Base-by-base conservation (phyloP, 1,139 yeast species). In the Kodamaea anthophila region DNA sequence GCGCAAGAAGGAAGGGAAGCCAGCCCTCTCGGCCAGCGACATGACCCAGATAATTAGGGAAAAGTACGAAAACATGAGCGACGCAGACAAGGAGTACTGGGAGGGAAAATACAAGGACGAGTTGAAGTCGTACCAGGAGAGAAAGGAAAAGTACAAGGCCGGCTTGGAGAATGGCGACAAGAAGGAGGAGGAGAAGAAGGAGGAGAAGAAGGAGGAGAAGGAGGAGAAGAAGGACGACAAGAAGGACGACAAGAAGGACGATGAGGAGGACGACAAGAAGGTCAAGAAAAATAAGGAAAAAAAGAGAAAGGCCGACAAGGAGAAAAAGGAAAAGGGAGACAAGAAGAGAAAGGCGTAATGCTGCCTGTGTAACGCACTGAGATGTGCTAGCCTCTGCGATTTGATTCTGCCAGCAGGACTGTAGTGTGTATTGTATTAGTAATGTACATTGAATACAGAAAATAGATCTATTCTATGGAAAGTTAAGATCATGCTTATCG, bases 11-110 rank as follows among this genome's bases (percentile, higher is more conserved):
- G 63, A 67, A 35, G 79, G 80, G 19, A 65, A 73, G 39, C 70
- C 80, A 11, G 72, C 86, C 5, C 64, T 81, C 41, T 66, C 79
- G 14, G 83, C 88, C 30, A 73, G 76, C 24, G 94, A 84, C 44
- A 72, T 85, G 60, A 83, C 93, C 27, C 78, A 75, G 45, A 78
- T 79, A 45, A 78, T 86, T 43, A 77, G 91, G 32, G 77, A 72
- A 45, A 74, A 77, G 52, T 87, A 96, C 96, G 74, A 75, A 46
- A 70, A 65, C 28, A 62, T 86, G 49, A 51, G 77, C 32, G 81
- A 73, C 12, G 70, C 62, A 18, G 91, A 82, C 49, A 83, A 81
- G 55, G 72, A 69, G 36, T 71, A 73, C 43, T 87, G 93, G 91
- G 82, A 79, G 52, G 74, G 72, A 43, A 74, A 78, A 38, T 85